phyloP scores from a whole-genome alignment of 176 grass and related monocot genomes.

The Phoenix roebelenii region DNA sequence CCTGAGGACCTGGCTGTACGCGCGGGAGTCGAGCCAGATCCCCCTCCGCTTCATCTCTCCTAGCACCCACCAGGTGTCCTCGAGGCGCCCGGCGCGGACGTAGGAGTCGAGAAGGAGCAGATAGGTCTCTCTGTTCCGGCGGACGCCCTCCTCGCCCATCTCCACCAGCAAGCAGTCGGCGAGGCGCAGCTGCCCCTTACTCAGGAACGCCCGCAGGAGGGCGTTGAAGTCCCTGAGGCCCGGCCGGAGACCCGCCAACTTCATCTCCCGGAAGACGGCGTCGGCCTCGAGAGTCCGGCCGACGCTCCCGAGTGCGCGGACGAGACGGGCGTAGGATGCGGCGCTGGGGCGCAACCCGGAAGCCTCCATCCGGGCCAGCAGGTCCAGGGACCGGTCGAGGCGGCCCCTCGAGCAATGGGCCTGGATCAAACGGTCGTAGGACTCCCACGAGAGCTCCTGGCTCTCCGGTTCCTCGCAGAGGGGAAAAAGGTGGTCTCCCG shows the following conservation, averaged over 20 bases:
- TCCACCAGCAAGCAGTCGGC: conserved; percentile 63
- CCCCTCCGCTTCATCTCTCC: conserved; percentile 53
- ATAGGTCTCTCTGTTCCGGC: conserved; percentile 46
- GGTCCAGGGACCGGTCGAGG: conserved; percentile 27
- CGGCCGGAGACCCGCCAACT: conserved; percentile 24
- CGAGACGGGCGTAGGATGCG: conserved; percentile 47
- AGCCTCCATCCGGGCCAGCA: conserved; percentile 61
- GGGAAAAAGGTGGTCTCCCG: neutral
- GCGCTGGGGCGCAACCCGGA: conserved; percentile 37
- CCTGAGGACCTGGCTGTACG: conserved; percentile 45
- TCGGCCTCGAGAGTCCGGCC: conserved; percentile 63
- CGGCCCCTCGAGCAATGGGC: conserved; percentile 24
- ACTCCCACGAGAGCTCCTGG: conserved; percentile 61
- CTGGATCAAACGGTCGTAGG: conserved; percentile 49
- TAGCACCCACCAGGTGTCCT: conserved; percentile 85
- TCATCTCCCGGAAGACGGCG: conserved; percentile 74
- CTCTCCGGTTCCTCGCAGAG: neutral
- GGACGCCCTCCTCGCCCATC: conserved; percentile 67
- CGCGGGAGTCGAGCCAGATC: conserved; percentile 36
- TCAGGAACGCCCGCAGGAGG: conserved; percentile 56
- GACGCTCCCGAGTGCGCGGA: conserved; percentile 40
- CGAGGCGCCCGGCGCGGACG: conserved; percentile 49
- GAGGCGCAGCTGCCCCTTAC: conserved; percentile 41
- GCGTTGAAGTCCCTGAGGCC: conserved; percentile 50
- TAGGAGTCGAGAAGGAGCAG: conserved; percentile 54